A percentile compares a stretch with the other conserved stretches of the same genome.
phyloP scores from a whole-genome alignment of 129 eudicot genomes.

The Sambucus nigra region DNA sequence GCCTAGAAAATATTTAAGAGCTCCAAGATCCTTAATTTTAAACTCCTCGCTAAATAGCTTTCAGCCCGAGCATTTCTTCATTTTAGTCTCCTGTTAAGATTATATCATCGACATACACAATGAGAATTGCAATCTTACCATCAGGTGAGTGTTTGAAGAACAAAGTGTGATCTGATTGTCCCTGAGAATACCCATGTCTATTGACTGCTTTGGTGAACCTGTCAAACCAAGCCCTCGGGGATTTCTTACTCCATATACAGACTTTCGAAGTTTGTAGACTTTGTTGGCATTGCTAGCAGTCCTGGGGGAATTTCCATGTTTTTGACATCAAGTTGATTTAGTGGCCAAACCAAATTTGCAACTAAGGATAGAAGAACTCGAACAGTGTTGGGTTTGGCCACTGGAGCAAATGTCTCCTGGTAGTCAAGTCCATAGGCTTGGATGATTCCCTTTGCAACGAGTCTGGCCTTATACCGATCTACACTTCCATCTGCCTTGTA shows the following conservation, averaged over 20 bases:
- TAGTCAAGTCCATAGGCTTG: conserved; percentile 8
- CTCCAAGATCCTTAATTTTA: too few relatives aligned
- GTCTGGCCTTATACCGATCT: neutral
- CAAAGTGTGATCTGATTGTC: neutral
- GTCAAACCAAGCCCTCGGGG: conserved; percentile 3
- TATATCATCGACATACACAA: conserved; percentile 7
- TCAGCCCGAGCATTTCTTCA: too few relatives aligned
- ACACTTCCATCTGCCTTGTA: conserved; percentile 1
- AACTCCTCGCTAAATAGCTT: neutral
- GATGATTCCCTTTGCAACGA: conserved; percentile 1
- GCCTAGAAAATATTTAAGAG: too few relatives aligned
- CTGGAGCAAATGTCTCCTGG: neutral
- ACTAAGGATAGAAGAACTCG: neutral
- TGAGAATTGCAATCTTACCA: neutral
- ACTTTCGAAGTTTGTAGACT: conserved; percentile 3
- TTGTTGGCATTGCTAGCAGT: neutral
- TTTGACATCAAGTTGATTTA: conserved; percentile 6
- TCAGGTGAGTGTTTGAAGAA: neutral
- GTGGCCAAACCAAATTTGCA: conserved; percentile 1
- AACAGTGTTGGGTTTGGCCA: neutral
- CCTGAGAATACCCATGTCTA: neutral
- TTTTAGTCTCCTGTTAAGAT: neutral
- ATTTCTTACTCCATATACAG: conserved; percentile 8
- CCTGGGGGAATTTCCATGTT: neutral
- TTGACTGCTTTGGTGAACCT: neutral